phyloP scores from a whole-genome alignment of 78 protist species.

The Dictyostelium brefeldianum region DNA sequence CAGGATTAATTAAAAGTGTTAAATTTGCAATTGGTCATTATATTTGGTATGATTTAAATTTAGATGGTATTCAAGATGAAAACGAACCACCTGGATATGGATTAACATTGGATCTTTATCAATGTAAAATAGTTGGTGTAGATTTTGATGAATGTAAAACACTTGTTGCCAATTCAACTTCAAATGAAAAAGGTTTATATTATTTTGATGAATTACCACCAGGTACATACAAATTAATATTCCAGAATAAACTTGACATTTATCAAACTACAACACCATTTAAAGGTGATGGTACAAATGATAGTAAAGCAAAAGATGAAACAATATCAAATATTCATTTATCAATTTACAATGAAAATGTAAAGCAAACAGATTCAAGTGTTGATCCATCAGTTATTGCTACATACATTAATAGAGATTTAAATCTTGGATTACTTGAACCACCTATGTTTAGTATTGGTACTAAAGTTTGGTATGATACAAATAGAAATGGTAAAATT shows the following conservation, averaged over 20 bases:
- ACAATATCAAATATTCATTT: not conserved
- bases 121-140: not conserved
- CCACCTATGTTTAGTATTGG: conserved; percentile 20
- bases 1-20: not conserved
- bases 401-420: not conserved
- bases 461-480: conserved; percentile 42
- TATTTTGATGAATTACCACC: conserved; percentile 31
- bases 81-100: conserved; percentile 33
- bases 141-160: not conserved
- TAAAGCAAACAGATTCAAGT: not conserved
- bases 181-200: conserved; percentile 16
- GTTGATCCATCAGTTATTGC: not conserved
- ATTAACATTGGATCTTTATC: not conserved
- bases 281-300: conserved; percentile 42
- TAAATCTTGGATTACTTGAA: conserved; percentile 10
- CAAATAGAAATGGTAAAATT: conserved; percentile 22
- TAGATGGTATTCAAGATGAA: conserved; percentile 20
- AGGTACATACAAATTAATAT: not conserved
- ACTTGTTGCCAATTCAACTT: not conserved
- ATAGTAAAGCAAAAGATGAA: conserved; percentile 28
- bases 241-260: not conserved
- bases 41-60: conserved; percentile 51
- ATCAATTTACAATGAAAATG: not conserved
- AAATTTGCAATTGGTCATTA: conserved; percentile 40
- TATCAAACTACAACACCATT: not conserved